Base-by-base conservation (phyloP, 2,329 filamentous ascomycete genomes). In the Penicillium sp. region DNA sequence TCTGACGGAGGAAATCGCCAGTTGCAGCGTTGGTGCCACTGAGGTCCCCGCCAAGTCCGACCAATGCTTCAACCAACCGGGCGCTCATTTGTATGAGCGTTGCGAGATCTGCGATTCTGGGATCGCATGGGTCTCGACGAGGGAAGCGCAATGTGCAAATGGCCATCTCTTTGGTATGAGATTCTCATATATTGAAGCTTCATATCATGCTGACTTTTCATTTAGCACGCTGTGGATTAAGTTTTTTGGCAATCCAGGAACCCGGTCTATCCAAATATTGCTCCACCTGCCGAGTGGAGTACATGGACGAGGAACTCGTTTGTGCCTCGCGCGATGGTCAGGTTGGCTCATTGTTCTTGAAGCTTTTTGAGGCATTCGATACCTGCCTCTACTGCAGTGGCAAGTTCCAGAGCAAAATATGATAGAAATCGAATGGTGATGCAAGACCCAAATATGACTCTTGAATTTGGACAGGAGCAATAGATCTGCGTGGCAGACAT, bases 261-360 rank as follows among this genome's bases (percentile, higher is more conserved):
- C 74, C 75, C 2, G 68, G 68, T 1, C 62, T 71, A 2, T 72
- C 73, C 9, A 77, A 76, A 48, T 66, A 64, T 33, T 79, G 76
- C 52, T 68, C 68, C 12, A 58, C 69, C n/a, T 79, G 76, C 48
- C 65, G 55, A 9, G 68, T 59, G 16, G 68, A 71, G 30, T 74
- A 68, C 47, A 47, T 76, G 6, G 67, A 66, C 30, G 69, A 73
- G 32, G 67, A 71, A 22, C 47, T 53, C 6, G 35, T 67, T 7
- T 41, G 47, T 37, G 15, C 34, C 23, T 20, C 36, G 3, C 35
- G 43, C n/a, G 49, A 40, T 12, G 30, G 34, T 9, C 48, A 46
- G 9, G 26, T 56, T n/a, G 42, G 52, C 15, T 30, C 33, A 2
- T 40, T 50, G 12, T 61, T 51, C 33, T 44, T 44, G 14, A 44